Evolutionary conservation across 257 asterid genomes (phyloP).

Genomic region (Ehretia macrophylla): DNA sequence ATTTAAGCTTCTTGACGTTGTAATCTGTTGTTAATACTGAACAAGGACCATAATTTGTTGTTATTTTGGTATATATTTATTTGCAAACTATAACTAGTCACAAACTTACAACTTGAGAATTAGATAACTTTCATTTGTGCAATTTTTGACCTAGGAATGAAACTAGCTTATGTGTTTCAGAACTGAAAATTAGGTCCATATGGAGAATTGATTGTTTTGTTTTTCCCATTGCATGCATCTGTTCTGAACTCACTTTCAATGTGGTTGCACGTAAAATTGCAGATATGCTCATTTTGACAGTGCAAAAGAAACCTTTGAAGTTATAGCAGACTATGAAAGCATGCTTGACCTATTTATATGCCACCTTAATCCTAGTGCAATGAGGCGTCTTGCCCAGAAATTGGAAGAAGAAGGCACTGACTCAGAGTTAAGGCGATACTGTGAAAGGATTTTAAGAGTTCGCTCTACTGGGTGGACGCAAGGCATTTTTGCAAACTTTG

Average conservation of each 20-base stretch:
- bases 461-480: slow-evolving; percentile 99
- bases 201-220: background rate
- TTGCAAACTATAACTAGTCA: background rate
- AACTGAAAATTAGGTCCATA: background rate
- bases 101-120: background rate
- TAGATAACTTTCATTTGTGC: background rate
- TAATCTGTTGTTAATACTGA: background rate
- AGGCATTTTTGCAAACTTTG: slow-evolving; percentile 96
- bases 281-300: slow-evolving; percentile 97
- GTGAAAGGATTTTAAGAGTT: slow-evolving; percentile 91
- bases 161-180: background rate
- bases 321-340: slow-evolving; percentile 88
- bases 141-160: background rate
- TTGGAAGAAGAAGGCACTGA: slow-evolving; percentile 85
- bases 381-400: slow-evolving; percentile 96
- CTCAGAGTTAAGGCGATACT: slow-evolving; percentile 89
- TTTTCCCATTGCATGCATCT: background rate
- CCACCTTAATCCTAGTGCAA: slow-evolving; percentile 99
- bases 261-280: slow-evolving; percentile 32
- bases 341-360: slow-evolving; percentile 94
- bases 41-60: background rate
- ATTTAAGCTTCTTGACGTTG: background rate
- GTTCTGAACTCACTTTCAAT: slow-evolving; percentile 10
- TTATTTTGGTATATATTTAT: background rate
- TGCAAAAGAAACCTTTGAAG: slow-evolving; percentile 98